These are phyloP conservation scores for Pontederia crassipes DNA, from an alignment of 176 grass and related monocot species.

Conservation along the genomic window DNA sequence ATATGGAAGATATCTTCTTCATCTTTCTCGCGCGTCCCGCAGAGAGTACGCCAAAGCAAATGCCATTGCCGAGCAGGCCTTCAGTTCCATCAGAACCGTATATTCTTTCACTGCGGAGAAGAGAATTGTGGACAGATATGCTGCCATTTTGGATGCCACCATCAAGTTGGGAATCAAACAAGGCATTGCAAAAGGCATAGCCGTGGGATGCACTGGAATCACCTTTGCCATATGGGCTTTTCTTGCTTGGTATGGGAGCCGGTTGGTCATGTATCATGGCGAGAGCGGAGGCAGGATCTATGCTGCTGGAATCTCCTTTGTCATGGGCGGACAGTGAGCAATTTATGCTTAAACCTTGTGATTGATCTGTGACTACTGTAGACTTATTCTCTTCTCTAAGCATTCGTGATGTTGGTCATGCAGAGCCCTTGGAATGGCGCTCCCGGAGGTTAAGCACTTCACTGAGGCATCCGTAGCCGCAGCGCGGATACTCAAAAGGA, in stretches of 20 bases:
- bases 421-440: constrained; percentile 94
- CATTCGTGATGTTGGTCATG: constrained; percentile 18
- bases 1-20: constrained; percentile 91
- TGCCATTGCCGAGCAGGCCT: constrained; percentile 67
- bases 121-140: constrained; percentile 59
- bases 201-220: constrained; percentile 73
- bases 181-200: constrained; percentile 82
- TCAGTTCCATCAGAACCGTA: constrained; percentile 76
- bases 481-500: constrained; percentile 59
- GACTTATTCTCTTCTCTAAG: neutral
- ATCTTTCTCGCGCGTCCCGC: constrained; percentile 48
- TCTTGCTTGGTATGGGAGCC: constrained; percentile 89
- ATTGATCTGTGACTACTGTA: constrained; percentile 4
- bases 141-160: constrained; percentile 53
- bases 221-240: constrained; percentile 90
- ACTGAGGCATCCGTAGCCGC: constrained; percentile 80
- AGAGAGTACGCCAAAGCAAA: constrained; percentile 58
- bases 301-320: constrained; percentile 87
- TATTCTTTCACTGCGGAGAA: constrained; percentile 95
- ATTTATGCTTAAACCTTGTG: neutral
- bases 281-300: constrained; percentile 85
- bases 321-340: constrained; percentile 89
- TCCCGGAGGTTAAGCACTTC: constrained; percentile 95
- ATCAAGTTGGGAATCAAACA: constrained; percentile 86
- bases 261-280: constrained; percentile 71